Evolutionary conservation across 2,329 filamentous ascomycete species (phyloP).

Genomic region (Lecanicillium sp.): DNA sequence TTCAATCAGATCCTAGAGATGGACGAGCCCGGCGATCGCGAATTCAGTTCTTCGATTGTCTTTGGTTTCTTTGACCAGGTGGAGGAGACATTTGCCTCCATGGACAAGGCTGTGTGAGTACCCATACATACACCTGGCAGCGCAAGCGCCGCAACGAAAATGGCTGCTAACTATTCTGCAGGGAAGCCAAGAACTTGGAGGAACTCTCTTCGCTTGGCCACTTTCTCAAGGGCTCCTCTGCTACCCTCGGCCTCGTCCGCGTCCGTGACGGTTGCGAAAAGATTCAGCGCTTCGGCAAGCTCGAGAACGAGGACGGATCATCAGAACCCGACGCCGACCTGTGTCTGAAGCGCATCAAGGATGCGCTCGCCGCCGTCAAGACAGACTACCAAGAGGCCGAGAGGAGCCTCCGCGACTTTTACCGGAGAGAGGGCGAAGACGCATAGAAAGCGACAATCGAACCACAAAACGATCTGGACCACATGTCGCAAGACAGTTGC

Average conservation of each 20-base stretch:
- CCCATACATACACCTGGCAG: not conserved
- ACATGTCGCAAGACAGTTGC: too few relatives aligned
- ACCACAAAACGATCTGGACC: not conserved
- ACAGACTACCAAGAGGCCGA: conserved; percentile 70
- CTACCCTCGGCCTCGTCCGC: conserved; percentile 83
- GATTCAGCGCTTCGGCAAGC: conserved; percentile 87
- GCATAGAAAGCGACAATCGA: not conserved
- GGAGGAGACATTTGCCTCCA: conserved; percentile 74
- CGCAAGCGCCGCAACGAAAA: not conserved
- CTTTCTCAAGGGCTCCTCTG: conserved; percentile 95
- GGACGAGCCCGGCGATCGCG: conserved; percentile 83
- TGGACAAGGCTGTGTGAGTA: conserved; percentile 77
- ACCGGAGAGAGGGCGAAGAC: conserved; percentile 17
- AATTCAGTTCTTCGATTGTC: conserved; percentile 86
- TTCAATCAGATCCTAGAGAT: conserved; percentile 97
- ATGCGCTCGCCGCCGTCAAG: conserved; percentile 66
- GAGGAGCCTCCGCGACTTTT: conserved; percentile 64
- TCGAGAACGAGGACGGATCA: conserved; percentile 71
- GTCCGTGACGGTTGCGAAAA: conserved; percentile 92
- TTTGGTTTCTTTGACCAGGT: conserved; percentile 92
- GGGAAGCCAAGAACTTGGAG: conserved; percentile 61
- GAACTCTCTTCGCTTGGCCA: conserved; percentile 80
- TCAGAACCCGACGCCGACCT: conserved; percentile 59
- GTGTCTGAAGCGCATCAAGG: conserved; percentile 63
- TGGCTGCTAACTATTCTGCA: conserved; percentile 31